Conservation (phyloP, 2,329 filamentous ascomycete species). For the Colletotrichum tanaceti region DNA sequence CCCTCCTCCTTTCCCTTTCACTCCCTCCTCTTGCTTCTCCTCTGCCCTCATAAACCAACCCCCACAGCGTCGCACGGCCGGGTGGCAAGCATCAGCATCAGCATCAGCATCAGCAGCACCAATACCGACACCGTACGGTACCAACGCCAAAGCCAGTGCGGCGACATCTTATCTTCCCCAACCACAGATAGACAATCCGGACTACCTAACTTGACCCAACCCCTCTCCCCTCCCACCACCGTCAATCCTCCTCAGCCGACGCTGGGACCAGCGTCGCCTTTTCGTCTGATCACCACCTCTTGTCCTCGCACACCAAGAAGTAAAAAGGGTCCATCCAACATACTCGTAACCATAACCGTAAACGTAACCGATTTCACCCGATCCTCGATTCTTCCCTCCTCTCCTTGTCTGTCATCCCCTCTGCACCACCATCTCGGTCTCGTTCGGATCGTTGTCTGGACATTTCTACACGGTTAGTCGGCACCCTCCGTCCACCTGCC, state of each 20-base stretch:
- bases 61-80: constrained; percentile 28
- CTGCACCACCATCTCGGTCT: constrained; percentile 18
- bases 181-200: constrained; percentile 21
- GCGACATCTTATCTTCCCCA: constrained; percentile 4
- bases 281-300: constrained; percentile 33
- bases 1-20: background rate
- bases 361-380: background rate
- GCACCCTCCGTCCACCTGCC: constrained; percentile 3
- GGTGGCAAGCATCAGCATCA: background rate
- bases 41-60: background rate
- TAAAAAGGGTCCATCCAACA: constrained; percentile 29
- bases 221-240: constrained; percentile 26
- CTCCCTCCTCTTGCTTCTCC: background rate
- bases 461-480: background rate
- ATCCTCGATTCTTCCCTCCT: background rate
- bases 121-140: too few species aligned
- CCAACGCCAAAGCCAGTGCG: too few species aligned
- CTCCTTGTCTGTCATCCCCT: constrained; percentile 13
- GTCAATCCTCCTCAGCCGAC: constrained; percentile 7
- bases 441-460: constrained; percentile 18
- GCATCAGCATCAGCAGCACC: constrained; percentile 12
- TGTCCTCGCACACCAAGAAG: constrained; percentile 5
- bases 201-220: constrained; percentile 29
- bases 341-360: too few species aligned
- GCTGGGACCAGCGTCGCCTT: constrained; percentile 24